Evolutionary conservation across 306 rosid genomes (phyloP).

Genomic region (Lagenaria siceraria): DNA sequence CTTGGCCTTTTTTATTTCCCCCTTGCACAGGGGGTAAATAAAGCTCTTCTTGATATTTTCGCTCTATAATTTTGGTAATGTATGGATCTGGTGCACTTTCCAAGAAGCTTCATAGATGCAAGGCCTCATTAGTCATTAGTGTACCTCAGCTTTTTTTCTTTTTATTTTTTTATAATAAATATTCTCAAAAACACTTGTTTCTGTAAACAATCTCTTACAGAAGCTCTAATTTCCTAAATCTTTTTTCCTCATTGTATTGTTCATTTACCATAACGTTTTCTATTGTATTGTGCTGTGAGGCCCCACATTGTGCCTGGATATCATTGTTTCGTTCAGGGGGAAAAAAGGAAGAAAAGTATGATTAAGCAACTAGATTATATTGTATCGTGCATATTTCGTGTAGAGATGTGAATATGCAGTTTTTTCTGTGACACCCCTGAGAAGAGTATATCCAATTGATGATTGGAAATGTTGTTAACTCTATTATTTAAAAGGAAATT

Average conservation of each 20-base stretch:
- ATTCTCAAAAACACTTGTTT: neutral
- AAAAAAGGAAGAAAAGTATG: neutral
- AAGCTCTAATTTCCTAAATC: neutral
- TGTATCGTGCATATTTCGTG: neutral
- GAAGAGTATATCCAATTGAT: neutral
- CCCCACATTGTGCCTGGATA: no score
- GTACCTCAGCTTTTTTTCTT: neutral
- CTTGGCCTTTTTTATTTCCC: neutral
- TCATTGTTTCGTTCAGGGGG: neutral
- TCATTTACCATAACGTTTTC: neutral
- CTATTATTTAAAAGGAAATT: neutral
- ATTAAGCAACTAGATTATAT: neutral
- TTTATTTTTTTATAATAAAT: neutral
- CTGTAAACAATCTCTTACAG: neutral
- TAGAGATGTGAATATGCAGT: neutral
- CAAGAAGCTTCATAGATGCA: neutral
- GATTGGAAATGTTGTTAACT: neutral
- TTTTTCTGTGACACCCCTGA: neutral
- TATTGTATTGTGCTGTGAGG: neutral
- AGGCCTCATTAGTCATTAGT: neutral
- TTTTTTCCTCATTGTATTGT: neutral
- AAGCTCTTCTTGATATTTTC: neutral
- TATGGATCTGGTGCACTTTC: neutral
- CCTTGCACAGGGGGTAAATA: neutral
- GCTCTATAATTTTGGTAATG: neutral